A percentile compares a stretch with the other conserved stretches of the same genome.
Conservation (phyloP, 2,329 filamentous ascomycete genomes). For the Macrophomina phaseolina region DNA sequence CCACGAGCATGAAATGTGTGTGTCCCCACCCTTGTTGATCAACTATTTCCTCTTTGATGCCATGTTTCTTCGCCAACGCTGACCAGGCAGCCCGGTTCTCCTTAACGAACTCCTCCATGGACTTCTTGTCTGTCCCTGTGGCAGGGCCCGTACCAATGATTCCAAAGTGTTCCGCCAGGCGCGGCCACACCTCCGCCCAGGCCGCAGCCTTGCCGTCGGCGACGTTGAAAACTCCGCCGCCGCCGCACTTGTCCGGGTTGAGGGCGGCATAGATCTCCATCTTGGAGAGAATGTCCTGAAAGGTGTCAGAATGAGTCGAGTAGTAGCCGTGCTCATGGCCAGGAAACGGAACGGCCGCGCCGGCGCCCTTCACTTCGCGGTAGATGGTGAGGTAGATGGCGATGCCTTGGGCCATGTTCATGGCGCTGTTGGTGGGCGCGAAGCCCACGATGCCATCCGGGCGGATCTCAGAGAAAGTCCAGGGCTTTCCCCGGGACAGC, state of each 20-base stretch:
- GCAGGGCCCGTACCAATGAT: constrained; percentile 48
- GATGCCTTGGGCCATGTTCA: constrained; percentile 45
- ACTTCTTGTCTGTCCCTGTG: constrained; percentile 33
- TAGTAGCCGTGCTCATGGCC: constrained; percentile 46
- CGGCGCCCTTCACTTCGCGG: constrained; percentile 45
- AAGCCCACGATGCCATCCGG: constrained; percentile 52
- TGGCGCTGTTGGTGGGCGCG: constrained; percentile 49
- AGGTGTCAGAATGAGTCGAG: constrained; percentile 48
- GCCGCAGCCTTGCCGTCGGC: constrained; percentile 46
- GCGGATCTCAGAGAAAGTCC: constrained; percentile 50
- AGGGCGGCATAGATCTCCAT: constrained; percentile 51
- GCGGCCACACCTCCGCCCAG: constrained; percentile 54
- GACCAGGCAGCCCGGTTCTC: constrained; percentile 38
- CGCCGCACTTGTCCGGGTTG: constrained; percentile 41
- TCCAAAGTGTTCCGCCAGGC: constrained; percentile 55
- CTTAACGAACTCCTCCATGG: constrained; percentile 39
- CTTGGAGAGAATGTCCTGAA: constrained; percentile 50
- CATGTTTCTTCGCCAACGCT: constrained; percentile 37
- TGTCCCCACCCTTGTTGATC: constrained; percentile 35
- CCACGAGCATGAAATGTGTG: constrained; percentile 47
- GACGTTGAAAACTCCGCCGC: constrained; percentile 50
- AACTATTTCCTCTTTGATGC: constrained; percentile 48
- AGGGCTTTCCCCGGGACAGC: constrained; percentile 45
- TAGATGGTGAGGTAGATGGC: constrained; percentile 48
- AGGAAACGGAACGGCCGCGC: constrained; percentile 48